These are phyloP conservation scores for Kwoniella newhampshirensis DNA, from an alignment of 768 basidiomycete species.

Conservation along the genomic window DNA sequence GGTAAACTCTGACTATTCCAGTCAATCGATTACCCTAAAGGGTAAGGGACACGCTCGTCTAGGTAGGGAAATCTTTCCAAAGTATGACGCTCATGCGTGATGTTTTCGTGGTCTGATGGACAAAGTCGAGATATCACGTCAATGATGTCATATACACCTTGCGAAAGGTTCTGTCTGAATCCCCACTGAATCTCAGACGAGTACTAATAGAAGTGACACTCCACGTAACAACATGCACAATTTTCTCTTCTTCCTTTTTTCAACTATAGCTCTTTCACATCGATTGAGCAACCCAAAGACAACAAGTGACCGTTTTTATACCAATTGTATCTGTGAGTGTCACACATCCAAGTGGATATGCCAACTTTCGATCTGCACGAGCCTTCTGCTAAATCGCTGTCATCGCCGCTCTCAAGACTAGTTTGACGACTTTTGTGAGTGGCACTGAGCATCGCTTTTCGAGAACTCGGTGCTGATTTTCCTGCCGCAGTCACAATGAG, in stretches of 20 bases:
- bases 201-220: conserved; percentile 1
- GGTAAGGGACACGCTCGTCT: too few relatives aligned
- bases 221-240: neutral
- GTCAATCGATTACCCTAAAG: too few relatives aligned
- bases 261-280: neutral
- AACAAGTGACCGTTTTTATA: neutral
- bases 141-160: conserved; percentile 14
- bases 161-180: conserved; percentile 3
- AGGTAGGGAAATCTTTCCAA: too few relatives aligned
- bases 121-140: neutral
- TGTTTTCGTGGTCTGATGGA: neutral
- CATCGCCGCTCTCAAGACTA: conserved; percentile 5
- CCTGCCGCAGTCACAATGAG: conserved; percentile 7
- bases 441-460: too few relatives aligned
- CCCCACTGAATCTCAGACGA: neutral
- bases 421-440: neutral
- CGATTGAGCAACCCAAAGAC: conserved; percentile 8
- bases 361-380: too few relatives aligned
- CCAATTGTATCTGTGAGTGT: conserved; percentile 20
- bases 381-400: too few relatives aligned
- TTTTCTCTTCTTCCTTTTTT: neutral
- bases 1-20: too few relatives aligned
- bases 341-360: too few relatives aligned
- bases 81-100: too few relatives aligned
- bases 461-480: too few relatives aligned